These are phyloP conservation scores for Dendrobium catenatum DNA, from an alignment of 106 monocot genomes.

Conservation along the genomic window DNA sequence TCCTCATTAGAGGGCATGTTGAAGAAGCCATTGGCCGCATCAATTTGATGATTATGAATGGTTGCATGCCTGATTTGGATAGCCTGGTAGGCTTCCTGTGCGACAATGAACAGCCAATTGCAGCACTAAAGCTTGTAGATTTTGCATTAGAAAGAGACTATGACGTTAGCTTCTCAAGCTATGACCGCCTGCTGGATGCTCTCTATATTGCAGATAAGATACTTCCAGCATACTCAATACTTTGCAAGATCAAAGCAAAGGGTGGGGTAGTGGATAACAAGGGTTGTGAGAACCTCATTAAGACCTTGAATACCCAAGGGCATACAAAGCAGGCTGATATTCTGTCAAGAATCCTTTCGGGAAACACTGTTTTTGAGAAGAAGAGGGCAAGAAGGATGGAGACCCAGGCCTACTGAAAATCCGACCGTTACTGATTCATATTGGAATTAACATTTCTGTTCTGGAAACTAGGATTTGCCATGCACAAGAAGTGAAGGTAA, in stretches of 20 bases:
- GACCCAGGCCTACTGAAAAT: constrained; percentile 3
- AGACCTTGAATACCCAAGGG: constrained; percentile 63
- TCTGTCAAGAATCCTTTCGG: constrained; percentile 62
- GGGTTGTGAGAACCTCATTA: constrained; percentile 58
- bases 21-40: constrained; percentile 89
- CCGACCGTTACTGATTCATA: neutral
- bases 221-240: constrained; percentile 70
- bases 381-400: constrained; percentile 32
- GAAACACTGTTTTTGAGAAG: constrained; percentile 10
- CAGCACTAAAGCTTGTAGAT: constrained; percentile 68
- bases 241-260: constrained; percentile 80
- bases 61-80: constrained; percentile 48
- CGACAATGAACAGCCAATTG: constrained; percentile 42
- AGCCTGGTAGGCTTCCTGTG: constrained; percentile 48
- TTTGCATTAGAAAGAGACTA: constrained; percentile 73
- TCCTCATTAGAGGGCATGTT: constrained; percentile 85
- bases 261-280: constrained; percentile 62
- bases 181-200: constrained; percentile 61
- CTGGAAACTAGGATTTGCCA: neutral
- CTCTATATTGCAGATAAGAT: constrained; percentile 51
- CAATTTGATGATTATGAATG: constrained; percentile 56
- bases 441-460: neutral
- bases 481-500: neutral
- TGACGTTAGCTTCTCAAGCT: constrained; percentile 62
- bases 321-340: constrained; percentile 86